Conservation (phyloP, 768 basidiomycete genomes). For the Agaricus blazei region DNA sequence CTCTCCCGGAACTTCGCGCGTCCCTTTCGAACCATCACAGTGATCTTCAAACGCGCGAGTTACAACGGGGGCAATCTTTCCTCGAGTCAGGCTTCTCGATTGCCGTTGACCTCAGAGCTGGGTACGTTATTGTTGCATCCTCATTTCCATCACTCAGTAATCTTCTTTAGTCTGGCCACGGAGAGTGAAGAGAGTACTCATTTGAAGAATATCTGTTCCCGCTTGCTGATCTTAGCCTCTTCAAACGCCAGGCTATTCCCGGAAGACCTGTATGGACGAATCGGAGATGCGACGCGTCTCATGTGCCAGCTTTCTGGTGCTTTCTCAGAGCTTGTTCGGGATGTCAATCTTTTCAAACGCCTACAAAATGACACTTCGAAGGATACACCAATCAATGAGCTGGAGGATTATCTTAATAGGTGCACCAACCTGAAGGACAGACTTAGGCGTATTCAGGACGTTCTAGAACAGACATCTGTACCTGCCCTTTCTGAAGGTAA, state of each 20-base stretch:
- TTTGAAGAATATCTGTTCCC: not conserved
- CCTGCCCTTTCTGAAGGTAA: constrained; percentile 34
- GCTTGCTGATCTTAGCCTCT: constrained; percentile 11
- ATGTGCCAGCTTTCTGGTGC: constrained; percentile 27
- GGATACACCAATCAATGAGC: constrained; percentile 12
- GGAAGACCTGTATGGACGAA: constrained; percentile 9
- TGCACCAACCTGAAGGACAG: constrained; percentile 22
- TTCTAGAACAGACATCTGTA: constrained; percentile 20
- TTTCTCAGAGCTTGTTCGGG: constrained; percentile 21
- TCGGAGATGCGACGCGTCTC: constrained; percentile 17
- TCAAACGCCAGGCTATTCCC: constrained; percentile 17
- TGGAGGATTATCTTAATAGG: constrained; percentile 18
- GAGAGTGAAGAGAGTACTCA: not conserved
- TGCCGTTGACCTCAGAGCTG: constrained; percentile 54
- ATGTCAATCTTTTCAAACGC: constrained; percentile 2
- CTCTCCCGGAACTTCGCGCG: constrained; percentile 62
- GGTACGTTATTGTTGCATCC: constrained; percentile 41
- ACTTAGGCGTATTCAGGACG: constrained; percentile 13
- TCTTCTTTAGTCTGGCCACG: constrained; percentile 13
- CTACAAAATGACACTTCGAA: not conserved
- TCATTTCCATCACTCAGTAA: constrained; percentile 3
- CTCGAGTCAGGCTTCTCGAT: constrained; percentile 75
- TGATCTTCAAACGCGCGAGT: constrained; percentile 83
- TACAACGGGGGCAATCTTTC: constrained; percentile 72
- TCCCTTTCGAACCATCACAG: constrained; percentile 66